A percentile compares a stretch with the other conserved stretches of the same genome.
These are phyloP conservation scores for Nannochloropsis oceanica DNA, from an alignment of 108 stramenopile genomes.

Conservation along the genomic window DNA sequence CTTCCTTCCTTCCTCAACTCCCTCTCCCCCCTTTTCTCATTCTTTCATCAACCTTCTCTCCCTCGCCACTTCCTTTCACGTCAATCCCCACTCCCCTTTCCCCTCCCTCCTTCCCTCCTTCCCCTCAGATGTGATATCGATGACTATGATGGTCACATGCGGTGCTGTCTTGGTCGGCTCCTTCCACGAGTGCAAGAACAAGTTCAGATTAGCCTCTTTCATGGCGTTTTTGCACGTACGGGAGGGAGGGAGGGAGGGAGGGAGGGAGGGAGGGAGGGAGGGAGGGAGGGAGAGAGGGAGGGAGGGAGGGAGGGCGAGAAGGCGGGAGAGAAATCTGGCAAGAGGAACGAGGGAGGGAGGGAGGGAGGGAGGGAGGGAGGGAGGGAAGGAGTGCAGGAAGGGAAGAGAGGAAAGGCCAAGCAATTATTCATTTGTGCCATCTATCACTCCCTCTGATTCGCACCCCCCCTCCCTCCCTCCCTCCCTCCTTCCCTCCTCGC, in stretches of 20 bases:
- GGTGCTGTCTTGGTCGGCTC: not conserved
- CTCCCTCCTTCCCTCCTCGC: too few species aligned
- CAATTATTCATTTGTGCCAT: too few species aligned
- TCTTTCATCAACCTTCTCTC: not conserved
- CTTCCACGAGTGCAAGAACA: not conserved
- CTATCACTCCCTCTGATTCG: too few species aligned
- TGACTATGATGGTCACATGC: not conserved
- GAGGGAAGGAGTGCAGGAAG: too few species aligned
- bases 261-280: not conserved
- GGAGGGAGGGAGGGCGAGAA: too few species aligned
- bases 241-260: not conserved
- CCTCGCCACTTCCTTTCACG: not conserved
- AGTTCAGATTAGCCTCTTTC: not conserved
- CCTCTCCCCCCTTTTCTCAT: not conserved
- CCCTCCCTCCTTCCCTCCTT: not conserved
- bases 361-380: too few species aligned
- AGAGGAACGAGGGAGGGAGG: too few species aligned
- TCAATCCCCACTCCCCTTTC: too few species aligned
- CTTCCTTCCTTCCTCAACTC: not conserved
- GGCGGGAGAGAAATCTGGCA: too few species aligned
- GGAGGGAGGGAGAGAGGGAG: not conserved
- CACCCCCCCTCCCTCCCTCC: too few species aligned
- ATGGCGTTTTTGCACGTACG: not conserved
- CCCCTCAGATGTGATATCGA: not conserved
- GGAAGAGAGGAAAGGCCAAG: too few species aligned